phyloP scores from a whole-genome alignment of 2,329 filamentous ascomycete species.

The Colletotrichum sp. region DNA sequence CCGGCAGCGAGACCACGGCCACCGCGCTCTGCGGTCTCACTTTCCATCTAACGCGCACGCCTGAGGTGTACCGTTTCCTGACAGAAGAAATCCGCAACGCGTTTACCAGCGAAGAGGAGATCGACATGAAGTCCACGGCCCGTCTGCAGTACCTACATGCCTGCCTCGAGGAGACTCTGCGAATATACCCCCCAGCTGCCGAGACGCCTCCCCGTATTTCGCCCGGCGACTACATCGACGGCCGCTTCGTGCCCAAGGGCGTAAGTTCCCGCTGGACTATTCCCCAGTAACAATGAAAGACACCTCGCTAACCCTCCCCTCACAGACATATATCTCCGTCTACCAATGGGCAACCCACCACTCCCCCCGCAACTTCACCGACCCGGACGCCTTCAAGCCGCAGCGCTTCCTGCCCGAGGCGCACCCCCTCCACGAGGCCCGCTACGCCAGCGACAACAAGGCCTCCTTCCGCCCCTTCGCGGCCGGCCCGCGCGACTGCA shows the following conservation, averaged over 20 bases:
- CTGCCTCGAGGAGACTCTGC: not conserved
- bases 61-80: not conserved
- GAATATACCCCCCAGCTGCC: not conserved
- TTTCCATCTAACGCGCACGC: not conserved
- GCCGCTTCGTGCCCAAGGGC: not conserved
- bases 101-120: not conserved
- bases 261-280: not conserved
- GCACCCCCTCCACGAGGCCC: not conserved
- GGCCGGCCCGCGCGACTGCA: not conserved
- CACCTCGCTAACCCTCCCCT: accelerated
- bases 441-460: not conserved
- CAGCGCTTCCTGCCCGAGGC: not conserved
- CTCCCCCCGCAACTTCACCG: not conserved
- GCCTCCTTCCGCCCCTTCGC: not conserved
- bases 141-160: not conserved
- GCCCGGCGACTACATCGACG: not conserved
- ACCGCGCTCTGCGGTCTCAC: not conserved
- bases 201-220: not conserved
- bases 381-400: not conserved
- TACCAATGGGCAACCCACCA: not conserved
- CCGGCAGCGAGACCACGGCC: not conserved
- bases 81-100: not conserved
- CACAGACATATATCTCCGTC: not conserved
- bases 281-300: too few relatives aligned
- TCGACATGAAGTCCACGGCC: not conserved